A percentile compares a stretch with the other conserved stretches of the same genome.
Conservation (phyloP, 2,329 filamentous ascomycete genomes). For the Bimuria novae-zelandiae region DNA sequence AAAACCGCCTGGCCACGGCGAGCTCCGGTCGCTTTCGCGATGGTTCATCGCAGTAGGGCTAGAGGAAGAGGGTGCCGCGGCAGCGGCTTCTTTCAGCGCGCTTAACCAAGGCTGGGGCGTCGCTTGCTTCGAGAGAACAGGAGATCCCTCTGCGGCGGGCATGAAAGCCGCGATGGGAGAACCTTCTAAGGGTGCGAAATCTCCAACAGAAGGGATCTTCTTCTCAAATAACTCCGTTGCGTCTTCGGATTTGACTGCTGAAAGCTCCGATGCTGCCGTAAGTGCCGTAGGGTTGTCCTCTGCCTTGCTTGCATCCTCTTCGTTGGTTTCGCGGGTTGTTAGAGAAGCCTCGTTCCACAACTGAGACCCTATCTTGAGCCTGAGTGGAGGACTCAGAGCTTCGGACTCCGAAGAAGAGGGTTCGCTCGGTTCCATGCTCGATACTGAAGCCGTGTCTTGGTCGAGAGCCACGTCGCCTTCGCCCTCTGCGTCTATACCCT, state of each 20-base stretch:
- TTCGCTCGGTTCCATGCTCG: background rate
- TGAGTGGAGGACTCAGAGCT: background rate
- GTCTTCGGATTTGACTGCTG: background rate
- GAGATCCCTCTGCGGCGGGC: background rate
- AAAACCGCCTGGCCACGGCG: background rate
- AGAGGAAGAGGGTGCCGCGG: background rate
- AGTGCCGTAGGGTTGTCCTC: background rate
- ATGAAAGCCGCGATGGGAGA: background rate
- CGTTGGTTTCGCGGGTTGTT: background rate
- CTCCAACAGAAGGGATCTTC: background rate
- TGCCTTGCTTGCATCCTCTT: background rate
- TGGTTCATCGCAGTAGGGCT: background rate
- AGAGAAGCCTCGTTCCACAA: background rate
- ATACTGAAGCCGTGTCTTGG: background rate
- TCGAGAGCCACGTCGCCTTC: background rate
- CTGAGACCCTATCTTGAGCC: background rate
- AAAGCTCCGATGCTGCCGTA: background rate
- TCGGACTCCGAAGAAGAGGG: background rate
- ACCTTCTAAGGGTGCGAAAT: background rate
- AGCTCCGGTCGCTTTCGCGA: background rate
- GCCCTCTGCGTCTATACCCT: background rate
- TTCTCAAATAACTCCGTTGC: background rate
- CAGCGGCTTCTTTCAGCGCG: constrained; percentile 7
- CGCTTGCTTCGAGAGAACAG: background rate
- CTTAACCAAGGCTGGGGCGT: background rate